Evolutionary conservation across 441 rosid species (phyloP).

Genomic region (Francoa sonchifolia): DNA sequence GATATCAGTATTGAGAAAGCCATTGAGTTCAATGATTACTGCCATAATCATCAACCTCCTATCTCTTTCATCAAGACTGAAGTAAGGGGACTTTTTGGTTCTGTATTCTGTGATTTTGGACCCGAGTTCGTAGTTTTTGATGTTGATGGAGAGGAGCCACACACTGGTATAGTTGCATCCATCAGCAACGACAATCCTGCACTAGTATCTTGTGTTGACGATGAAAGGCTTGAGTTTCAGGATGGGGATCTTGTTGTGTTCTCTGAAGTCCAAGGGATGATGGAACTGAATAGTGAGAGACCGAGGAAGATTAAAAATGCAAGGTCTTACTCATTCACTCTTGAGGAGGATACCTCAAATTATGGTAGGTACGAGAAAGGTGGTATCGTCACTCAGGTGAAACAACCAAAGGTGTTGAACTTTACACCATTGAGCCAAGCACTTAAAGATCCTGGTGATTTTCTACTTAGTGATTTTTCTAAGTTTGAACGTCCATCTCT

Average conservation of each 20-base stretch:
- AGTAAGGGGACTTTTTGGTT: conserved; percentile 84
- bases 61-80: conserved; percentile 71
- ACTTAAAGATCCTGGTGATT: conserved; percentile 72
- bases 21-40: conserved; percentile 58
- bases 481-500: conserved; percentile 84
- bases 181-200: conserved; percentile 75
- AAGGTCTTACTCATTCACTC: conserved; percentile 65
- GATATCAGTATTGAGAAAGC: conserved; percentile 55
- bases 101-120: conserved; percentile 81
- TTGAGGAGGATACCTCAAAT: conserved; percentile 68
- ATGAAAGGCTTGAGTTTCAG: conserved; percentile 87
- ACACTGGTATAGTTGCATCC: conserved; percentile 81
- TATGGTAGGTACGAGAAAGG: conserved; percentile 56
- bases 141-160: conserved; percentile 89
- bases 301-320: conserved; percentile 75
- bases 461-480: conserved; percentile 76
- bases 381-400: conserved; percentile 90
- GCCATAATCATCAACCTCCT: conserved; percentile 68
- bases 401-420: conserved; percentile 61
- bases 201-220: conserved; percentile 72
- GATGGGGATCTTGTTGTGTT: conserved; percentile 83
- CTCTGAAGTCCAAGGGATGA: conserved; percentile 86
- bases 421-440: conserved; percentile 76
- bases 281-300: conserved; percentile 74
- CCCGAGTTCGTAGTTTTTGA: conserved; percentile 71